Evolutionary conservation across 2,329 filamentous ascomycete species (phyloP), one percentile per base, ranked within the genome.

Genomic region (Neoscytalidium dimidiatum): DNA sequence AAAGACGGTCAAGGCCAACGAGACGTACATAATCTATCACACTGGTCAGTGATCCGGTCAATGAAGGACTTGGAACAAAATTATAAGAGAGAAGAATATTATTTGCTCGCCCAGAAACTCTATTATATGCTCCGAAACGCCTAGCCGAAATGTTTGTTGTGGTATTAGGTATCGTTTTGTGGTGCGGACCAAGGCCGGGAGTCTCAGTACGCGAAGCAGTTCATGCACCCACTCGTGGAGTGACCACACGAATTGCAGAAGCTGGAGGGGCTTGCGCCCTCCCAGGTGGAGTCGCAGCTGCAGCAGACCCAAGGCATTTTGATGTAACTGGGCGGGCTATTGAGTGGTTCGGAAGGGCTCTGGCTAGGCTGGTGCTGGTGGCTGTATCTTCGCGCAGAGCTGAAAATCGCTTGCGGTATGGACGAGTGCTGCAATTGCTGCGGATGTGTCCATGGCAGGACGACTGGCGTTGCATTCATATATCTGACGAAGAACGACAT

Each of bases 281-380:
- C 38, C 56, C 56, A 60, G 3, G 56, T 46, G 2, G 56, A 60
- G 19, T 46, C 41, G 41, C 56, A 60, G 26, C 41, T 29, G 29
- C 56, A 60, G 28, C 56, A 60, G n/a, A 60, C 56, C 56, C 56
- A 60, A 1, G 56, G 41, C 56, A 60, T 60, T 31, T 60, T 60
- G 17, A 46, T 21, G 41, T 17, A 46, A 41, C 14, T 28, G 3
- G 56, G 28, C 7, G 56, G 38, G 8, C 26, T 57, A 35, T 23
- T 46, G 38, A 33, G 38, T 3, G 26, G 35, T 9, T 21, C 26
- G 33, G 28, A 33, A 5, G 21, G 8, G 38, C 23, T 31, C 19
- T 44, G 38, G 33, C 28, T 29, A 46, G 17, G 21, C 33, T 38
- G 51, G 31, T 56, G 19, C 7, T 31, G 46, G 46, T 17, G 8